Percentiles rank a stretch among this genome's conserved stretches.
These are phyloP conservation scores for Venturia effusa DNA, from an alignment of 2,329 filamentous ascomycete species.

Conservation along the genomic window DNA sequence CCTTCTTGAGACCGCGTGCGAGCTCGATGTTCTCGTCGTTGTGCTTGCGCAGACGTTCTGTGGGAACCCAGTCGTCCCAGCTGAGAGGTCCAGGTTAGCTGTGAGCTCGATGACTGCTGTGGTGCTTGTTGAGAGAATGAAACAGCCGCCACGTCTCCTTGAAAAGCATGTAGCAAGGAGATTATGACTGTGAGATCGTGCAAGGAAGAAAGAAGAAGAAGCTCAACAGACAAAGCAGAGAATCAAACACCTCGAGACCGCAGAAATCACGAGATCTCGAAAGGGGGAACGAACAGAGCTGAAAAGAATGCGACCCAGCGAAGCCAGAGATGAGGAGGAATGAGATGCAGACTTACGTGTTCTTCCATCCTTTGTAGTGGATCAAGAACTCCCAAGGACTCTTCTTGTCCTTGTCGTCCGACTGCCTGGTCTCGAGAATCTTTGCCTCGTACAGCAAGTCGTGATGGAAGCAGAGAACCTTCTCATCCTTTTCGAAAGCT, in stretches of 20 bases:
- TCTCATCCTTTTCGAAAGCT: constrained; percentile 67
- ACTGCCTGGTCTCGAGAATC: constrained; percentile 63
- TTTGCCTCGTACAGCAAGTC: constrained; percentile 97
- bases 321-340: neutral
- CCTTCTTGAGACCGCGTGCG: constrained; percentile 59
- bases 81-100: constrained; percentile 28
- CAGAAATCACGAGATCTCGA: neutral
- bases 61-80: constrained; percentile 97
- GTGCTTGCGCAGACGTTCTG: constrained; percentile 87
- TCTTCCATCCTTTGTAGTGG: constrained; percentile 99
- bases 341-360: constrained; percentile 55
- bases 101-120: neutral
- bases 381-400: constrained; percentile 79
- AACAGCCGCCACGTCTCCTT: neutral
- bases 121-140: constrained; percentile 2
- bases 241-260: neutral
- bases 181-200: neutral
- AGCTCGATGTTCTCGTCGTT: constrained; percentile 92
- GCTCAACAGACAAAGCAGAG: neutral
- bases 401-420: constrained; percentile 54
- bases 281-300: neutral
- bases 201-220: neutral
- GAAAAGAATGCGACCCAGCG: neutral
- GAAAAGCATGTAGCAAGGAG: neutral
- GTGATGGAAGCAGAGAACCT: constrained; percentile 92